Evolutionary conservation across 148 eudicot species (phyloP), one percentile per base, ranked within the genome.

Genomic region (Limonium bicolor): DNA sequence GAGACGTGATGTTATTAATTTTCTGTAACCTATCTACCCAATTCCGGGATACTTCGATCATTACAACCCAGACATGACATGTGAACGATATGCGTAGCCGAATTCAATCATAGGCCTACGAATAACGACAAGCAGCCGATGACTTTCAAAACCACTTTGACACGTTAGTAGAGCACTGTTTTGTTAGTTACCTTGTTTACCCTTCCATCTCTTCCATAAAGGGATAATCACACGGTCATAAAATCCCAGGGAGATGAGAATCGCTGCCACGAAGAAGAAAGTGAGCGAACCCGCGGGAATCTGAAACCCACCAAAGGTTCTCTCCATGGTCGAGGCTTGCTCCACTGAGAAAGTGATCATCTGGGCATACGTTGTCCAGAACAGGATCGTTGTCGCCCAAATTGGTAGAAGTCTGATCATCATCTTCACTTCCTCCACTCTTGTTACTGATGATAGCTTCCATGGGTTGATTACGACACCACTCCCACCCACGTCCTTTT

Each of bases 301-400:
- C 55, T 65, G 46, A 46, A 86, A 86, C 1, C 48, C 36, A 6
- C 92, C 86, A 2, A 81, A 20, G 11, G 64, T 50, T 36, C 92
- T 67, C 1, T 74, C 65, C 95, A 86, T 72, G 24, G 86, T 77
- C 2, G 82, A 54, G 0, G 95, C 95, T 70, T 86, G 95, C 17
- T 69, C 72, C 0, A 86, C 86, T 0, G 95, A 72, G 56, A 80
- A 86, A 1, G 95, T 77, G 47, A 77, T 86, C 86, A 86, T 77
- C 44, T 86, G 92, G 0, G 95, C 92, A 56, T 86, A 77, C 0
- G 72, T 53, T 29, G 90, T 77, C 92, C 90, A 86, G 35, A 80
- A 86, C 27, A 86, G 52, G 20, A 86, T 86, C 9, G 92, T 80
- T 50, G 95, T 86, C 1, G 86, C 92, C 95, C 95, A 86, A 3